A percentile compares a stretch with the other conserved stretches of the same genome.
phyloP scores from a whole-genome alignment of 305 asterid genomes.

The Ajuga reptans region DNA sequence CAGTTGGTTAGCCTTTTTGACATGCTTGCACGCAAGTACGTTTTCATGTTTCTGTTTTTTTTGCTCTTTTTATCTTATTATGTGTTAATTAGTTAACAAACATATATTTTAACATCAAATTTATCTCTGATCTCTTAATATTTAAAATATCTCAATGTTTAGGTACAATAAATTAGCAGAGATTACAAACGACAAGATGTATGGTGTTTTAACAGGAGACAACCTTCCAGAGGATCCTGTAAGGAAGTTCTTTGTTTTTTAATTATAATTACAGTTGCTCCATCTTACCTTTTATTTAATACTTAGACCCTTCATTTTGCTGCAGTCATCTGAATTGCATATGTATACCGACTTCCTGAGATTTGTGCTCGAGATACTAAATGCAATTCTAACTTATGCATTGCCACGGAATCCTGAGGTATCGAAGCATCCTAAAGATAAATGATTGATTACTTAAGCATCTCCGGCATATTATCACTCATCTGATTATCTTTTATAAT shows the following conservation, averaged over 20 bases:
- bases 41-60: neutral
- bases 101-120: constrained; percentile 6
- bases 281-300: neutral
- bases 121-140: constrained; percentile 13
- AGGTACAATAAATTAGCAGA: constrained; percentile 97
- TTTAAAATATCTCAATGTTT: constrained; percentile 14
- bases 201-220: constrained; percentile 59
- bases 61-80: neutral
- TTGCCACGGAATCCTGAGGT: constrained; percentile 97
- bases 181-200: constrained; percentile 66
- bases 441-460: constrained; percentile 7
- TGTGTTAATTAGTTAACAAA: neutral
- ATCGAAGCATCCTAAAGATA: constrained; percentile 15
- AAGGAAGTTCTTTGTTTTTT: constrained; percentile 17
- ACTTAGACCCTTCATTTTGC: constrained; percentile 10
- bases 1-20: constrained; percentile 92
- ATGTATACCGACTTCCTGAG: constrained; percentile 86
- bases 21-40: constrained; percentile 98
- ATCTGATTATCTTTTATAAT: neutral
- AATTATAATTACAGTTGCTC: neutral
- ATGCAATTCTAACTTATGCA: constrained; percentile 79
- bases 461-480: constrained; percentile 1
- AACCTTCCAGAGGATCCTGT: constrained; percentile 68
- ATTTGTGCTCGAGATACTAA: constrained; percentile 84
- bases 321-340: constrained; percentile 85